These are phyloP conservation scores for Thermomyces lanuginosus DNA, from an alignment of 2,329 filamentous ascomycete species.

Conservation along the genomic window DNA sequence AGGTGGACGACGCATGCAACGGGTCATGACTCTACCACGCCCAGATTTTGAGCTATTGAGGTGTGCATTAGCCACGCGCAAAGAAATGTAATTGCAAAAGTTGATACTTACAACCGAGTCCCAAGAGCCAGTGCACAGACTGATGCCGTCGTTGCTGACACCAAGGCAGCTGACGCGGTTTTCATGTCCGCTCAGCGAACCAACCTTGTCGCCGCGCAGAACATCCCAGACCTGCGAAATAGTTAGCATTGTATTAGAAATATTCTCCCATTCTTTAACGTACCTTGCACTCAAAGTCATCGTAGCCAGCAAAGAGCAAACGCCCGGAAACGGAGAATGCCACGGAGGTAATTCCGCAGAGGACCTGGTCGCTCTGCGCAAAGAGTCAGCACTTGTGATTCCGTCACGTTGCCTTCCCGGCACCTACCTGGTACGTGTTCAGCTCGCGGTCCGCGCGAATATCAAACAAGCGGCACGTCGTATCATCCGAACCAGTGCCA, in stretches of 20 bases:
- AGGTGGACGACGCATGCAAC: conserved; percentile 20
- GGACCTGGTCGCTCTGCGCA: conserved; percentile 76
- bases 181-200: conserved; percentile 90
- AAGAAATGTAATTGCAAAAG: not conserved
- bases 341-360: conserved; percentile 95
- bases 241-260: conserved; percentile 7
- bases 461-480: conserved; percentile 91
- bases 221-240: conserved; percentile 82
- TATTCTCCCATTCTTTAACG: too few species aligned
- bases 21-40: conserved; percentile 46
- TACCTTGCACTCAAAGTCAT: conserved; percentile 99
- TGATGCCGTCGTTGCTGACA: conserved; percentile 97
- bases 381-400: conserved; percentile 1
- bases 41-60: conserved; percentile 65
- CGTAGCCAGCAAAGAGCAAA: conserved; percentile 89
- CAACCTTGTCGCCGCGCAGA: conserved; percentile 89
- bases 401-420: too few species aligned
- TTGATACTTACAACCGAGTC: conserved; percentile 72
- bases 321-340: conserved; percentile 94
- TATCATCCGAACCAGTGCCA: conserved; percentile 93
- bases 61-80: not conserved
- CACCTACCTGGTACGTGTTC: conserved; percentile 50
- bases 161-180: conserved; percentile 98
- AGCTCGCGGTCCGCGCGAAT: conserved; percentile 82
- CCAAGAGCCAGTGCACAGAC: conserved; percentile 98